phyloP scores from a whole-genome alignment of 2,329 filamentous ascomycete genomes.

The Paecilomyces niveus region DNA sequence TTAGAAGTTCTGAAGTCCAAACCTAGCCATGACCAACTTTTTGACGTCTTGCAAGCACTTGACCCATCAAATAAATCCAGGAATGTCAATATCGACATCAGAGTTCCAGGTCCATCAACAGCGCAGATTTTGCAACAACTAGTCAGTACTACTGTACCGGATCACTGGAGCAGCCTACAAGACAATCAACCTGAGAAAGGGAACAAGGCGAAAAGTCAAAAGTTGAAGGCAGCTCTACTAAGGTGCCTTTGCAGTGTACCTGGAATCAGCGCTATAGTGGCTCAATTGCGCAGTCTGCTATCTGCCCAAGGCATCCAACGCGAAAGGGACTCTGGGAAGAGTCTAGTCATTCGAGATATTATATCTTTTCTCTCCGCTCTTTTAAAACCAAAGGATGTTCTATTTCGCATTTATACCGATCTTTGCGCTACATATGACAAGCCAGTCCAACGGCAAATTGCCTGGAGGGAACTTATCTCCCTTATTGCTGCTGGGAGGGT shows the following conservation, averaged over 20 bases:
- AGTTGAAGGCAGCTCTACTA: slow-evolving; percentile 44
- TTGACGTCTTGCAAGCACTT: slow-evolving; percentile 23
- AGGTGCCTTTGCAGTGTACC: slow-evolving; percentile 64
- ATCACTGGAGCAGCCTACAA: slow-evolving; percentile 67
- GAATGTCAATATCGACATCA: slow-evolving; percentile 45
- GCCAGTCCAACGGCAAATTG: slow-evolving; percentile 41
- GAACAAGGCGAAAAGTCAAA: slow-evolving; percentile 10
- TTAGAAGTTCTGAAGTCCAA: slow-evolving; percentile 33
- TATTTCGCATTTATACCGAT: slow-evolving; percentile 39
- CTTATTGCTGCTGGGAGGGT: slow-evolving; percentile 55
- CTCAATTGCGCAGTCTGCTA: slow-evolving; percentile 59
- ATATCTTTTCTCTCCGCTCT: slow-evolving; percentile 31
- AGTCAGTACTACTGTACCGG: slow-evolving; percentile 66
- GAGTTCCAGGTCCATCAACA: slow-evolving; percentile 57
- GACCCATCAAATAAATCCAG: slow-evolving; percentile 23
- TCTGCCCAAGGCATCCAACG: slow-evolving; percentile 15
- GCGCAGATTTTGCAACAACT: slow-evolving; percentile 70
- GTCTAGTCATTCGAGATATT: slow-evolving; percentile 26
- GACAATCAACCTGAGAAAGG: slow-evolving; percentile 8
- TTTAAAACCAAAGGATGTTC: slow-evolving; percentile 38
- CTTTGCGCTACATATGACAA: slow-evolving; percentile 34
- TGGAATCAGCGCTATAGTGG: slow-evolving; percentile 69
- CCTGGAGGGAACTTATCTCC: slow-evolving; percentile 58
- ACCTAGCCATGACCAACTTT: slow-evolving; percentile 29
- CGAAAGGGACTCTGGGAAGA: slow-evolving; percentile 25